phyloP scores from a whole-genome alignment of 2,329 filamentous ascomycete genomes.

The Stemphylium vesicarium region DNA sequence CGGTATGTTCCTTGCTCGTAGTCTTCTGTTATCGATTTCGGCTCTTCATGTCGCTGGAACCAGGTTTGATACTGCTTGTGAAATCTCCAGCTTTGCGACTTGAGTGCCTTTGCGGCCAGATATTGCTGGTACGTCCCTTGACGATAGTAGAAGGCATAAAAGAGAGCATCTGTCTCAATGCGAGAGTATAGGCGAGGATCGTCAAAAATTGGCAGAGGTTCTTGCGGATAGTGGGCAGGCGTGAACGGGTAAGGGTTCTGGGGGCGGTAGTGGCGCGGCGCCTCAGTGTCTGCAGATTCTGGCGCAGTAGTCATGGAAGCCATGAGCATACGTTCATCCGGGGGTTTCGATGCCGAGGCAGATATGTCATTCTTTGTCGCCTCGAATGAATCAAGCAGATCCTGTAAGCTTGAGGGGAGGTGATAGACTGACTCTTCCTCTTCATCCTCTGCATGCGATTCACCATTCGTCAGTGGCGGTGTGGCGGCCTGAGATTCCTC shows the following conservation, averaged over 20 bases:
- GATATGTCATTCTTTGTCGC: conserved; percentile 74
- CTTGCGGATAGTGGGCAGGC: conserved; percentile 85
- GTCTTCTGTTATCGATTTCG: conserved; percentile 97
- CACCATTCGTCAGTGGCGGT: conserved; percentile 58
- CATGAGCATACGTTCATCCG: conserved; percentile 74
- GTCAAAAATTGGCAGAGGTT: conserved; percentile 89
- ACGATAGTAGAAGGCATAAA: conserved; percentile 99
- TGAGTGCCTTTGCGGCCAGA: conserved; percentile 92
- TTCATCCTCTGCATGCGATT: conserved; percentile 59
- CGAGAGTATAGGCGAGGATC: conserved; percentile 85
- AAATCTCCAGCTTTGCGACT: conserved; percentile 98
- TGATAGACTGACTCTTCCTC: conserved; percentile 88
- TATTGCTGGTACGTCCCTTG: conserved; percentile 96
- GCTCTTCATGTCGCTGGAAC: conserved; percentile 98
- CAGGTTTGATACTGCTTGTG: conserved; percentile 99
- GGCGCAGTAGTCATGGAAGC: conserved; percentile 76
- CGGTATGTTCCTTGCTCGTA: conserved; percentile 98
- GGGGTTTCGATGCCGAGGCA: conserved; percentile 64
- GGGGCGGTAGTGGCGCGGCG: conserved; percentile 82
- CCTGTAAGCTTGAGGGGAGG: conserved; percentile 84
- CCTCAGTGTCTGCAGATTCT: conserved; percentile 78
- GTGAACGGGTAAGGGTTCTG: conserved; percentile 77
- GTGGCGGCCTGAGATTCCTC: conserved; percentile 46
- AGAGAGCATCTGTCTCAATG: conserved; percentile 94
- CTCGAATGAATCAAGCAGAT: conserved; percentile 91